Evolutionary conservation across 768 basidiomycete genomes (phyloP).

Genomic region (Boletus reticuloceps): DNA sequence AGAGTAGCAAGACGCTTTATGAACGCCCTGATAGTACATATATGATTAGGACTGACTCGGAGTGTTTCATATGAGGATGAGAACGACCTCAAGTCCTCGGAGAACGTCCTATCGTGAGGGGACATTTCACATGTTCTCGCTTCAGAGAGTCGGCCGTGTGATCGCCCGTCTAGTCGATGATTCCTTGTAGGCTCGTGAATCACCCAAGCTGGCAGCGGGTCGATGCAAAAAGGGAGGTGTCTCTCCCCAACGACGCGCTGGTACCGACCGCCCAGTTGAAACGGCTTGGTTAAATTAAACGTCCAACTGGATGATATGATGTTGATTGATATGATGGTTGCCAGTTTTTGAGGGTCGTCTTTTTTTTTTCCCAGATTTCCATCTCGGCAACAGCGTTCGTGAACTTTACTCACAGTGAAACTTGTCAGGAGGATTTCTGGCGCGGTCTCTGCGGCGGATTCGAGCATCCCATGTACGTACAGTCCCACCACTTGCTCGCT

Average conservation of each 20-base stretch:
- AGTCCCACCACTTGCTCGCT: neutral
- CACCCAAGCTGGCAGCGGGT: constrained; percentile 2
- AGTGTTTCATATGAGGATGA: constrained; percentile 17
- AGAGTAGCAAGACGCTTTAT: neutral
- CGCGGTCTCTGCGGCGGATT: constrained; percentile 14
- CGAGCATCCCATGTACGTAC: constrained; percentile 11
- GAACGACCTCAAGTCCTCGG: constrained; percentile 16
- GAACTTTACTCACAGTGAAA: constrained; percentile 7
- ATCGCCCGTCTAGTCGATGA: neutral
- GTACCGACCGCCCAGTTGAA: neutral
- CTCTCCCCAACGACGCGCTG: constrained; percentile 3
- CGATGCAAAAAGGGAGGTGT: constrained; percentile 7
- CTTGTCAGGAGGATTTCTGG: constrained; percentile 17
- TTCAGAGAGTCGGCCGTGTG: neutral
- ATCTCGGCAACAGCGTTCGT: constrained; percentile 7
- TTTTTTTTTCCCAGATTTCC: neutral
- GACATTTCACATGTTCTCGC: neutral
- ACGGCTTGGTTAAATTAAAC: neutral
- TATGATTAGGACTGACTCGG: neutral
- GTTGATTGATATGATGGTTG: neutral
- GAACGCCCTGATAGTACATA: neutral
- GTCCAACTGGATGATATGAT: neutral
- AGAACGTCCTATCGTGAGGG: constrained; percentile 1
- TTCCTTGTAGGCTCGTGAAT: constrained; percentile 2
- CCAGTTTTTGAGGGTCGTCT: neutral